Conservation (phyloP, 2,329 filamentous ascomycete species). For the Nannizziopsis arthrosporioides region DNA sequence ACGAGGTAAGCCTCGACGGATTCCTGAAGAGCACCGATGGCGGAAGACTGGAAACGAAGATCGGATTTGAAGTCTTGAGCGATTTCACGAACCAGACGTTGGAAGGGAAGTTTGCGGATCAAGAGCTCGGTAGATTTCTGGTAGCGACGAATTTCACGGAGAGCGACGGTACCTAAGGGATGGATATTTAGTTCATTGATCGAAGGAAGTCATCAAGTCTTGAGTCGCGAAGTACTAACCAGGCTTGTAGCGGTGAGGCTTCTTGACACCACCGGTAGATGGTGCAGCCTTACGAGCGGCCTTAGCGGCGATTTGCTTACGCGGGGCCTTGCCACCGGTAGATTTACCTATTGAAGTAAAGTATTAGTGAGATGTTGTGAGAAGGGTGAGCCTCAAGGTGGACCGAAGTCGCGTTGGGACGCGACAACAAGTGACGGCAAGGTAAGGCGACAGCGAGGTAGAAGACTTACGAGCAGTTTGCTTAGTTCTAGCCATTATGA, state of each 20-base stretch:
- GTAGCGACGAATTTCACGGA: slow-evolving; percentile 97
- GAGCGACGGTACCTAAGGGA: slow-evolving; percentile 68
- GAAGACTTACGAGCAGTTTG: slow-evolving; percentile 41
- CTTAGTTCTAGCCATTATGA: slow-evolving; percentile 41
- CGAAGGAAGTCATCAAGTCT: slow-evolving; percentile 1
- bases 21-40: slow-evolving; percentile 95
- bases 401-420: slow-evolving; percentile 9
- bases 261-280: slow-evolving; percentile 94
- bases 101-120: slow-evolving; percentile 95
- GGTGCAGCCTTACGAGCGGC: slow-evolving; percentile 96
- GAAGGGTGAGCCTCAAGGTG: slow-evolving; percentile 10
- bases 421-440: slow-evolving; percentile 15
- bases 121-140: slow-evolving; percentile 95
- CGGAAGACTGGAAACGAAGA: slow-evolving; percentile 94
- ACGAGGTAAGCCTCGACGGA: slow-evolving; percentile 98
- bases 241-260: slow-evolving; percentile 83
- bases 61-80: slow-evolving; percentile 92
- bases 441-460: slow-evolving; percentile 18
- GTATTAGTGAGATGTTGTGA: slow-evolving; percentile 22
- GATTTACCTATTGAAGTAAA: slow-evolving; percentile 51
- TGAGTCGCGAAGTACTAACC: slow-evolving; percentile 36
- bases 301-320: slow-evolving; percentile 99
- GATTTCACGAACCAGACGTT: slow-evolving; percentile 94
- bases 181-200: slow-evolving; percentile 19
- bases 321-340: slow-evolving; percentile 60